Evolutionary conservation across 2,329 filamentous ascomycete species (phyloP).

Genomic region (Diaporthe velutina): DNA sequence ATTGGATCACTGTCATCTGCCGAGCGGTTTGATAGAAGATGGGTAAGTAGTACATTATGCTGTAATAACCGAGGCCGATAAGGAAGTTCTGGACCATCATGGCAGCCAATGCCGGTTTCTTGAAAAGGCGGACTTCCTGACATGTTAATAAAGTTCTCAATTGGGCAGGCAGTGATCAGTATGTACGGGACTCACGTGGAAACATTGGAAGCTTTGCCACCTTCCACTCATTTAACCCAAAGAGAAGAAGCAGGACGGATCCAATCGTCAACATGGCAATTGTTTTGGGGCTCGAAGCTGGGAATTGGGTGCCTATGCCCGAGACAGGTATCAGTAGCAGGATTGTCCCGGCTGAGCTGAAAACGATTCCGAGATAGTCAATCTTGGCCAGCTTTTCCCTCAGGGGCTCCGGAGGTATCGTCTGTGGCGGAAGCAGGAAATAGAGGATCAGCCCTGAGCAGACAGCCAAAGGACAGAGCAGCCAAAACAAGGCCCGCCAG

Average conservation of each 20-base stretch:
- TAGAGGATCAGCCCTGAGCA: constrained; percentile 56
- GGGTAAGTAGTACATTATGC: constrained; percentile 71
- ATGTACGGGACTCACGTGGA: constrained; percentile 53
- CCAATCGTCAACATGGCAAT: constrained; percentile 66
- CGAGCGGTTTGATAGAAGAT: constrained; percentile 68
- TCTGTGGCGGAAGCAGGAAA: constrained; percentile 66
- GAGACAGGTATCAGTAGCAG: constrained; percentile 74
- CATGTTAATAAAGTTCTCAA: not conserved
- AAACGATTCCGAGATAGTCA: constrained; percentile 69
- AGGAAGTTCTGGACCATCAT: constrained; percentile 72
- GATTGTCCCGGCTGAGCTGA: constrained; percentile 68
- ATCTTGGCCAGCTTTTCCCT: constrained; percentile 66
- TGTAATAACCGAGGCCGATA: constrained; percentile 70
- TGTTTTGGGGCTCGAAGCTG: constrained; percentile 67
- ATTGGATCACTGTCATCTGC: constrained; percentile 48
- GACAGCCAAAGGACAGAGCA: constrained; percentile 61
- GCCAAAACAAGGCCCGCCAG: constrained; percentile 62
- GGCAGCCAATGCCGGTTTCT: constrained; percentile 63
- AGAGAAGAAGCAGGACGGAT: constrained; percentile 52
- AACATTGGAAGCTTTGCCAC: constrained; percentile 70
- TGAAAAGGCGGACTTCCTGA: constrained; percentile 64
- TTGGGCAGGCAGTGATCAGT: not conserved
- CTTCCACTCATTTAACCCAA: constrained; percentile 68
- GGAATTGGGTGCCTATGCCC: constrained; percentile 66
- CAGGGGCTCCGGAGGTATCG: constrained; percentile 50